Conservation (phyloP, 345 rosid genomes). For the Lagerstroemia speciosa region DNA sequence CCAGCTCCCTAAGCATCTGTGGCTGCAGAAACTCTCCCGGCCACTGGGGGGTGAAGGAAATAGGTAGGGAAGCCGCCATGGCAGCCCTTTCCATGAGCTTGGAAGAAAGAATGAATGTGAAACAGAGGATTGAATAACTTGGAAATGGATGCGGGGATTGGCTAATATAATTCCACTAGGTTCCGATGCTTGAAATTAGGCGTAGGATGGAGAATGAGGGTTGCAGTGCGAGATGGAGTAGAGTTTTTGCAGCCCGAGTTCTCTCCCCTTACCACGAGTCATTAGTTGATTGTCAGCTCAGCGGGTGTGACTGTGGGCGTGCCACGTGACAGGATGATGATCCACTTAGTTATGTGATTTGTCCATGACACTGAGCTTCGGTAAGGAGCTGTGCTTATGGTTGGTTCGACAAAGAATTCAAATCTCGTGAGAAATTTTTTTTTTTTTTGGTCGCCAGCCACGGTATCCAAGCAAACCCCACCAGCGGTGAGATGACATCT, state of each 20-base stretch:
- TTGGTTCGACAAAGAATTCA: too few relatives aligned
- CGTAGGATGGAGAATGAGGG: background rate
- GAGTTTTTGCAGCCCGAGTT: slow-evolving; percentile 1
- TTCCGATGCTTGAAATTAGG: background rate
- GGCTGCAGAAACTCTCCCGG: slow-evolving; percentile 12
- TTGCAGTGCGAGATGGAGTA: background rate
- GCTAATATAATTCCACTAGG: background rate
- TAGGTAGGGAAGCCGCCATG: slow-evolving; percentile 1
- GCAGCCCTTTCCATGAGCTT: background rate
- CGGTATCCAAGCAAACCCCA: too few relatives aligned
- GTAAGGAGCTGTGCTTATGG: too few relatives aligned
- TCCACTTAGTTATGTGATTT: background rate
- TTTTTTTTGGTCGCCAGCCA: too few relatives aligned
- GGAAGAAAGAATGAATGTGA: background rate
- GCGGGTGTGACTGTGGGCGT: background rate
- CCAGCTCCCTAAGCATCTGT: slow-evolving; percentile 16
- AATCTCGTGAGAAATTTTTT: too few relatives aligned
- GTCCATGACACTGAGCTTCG: background rate
- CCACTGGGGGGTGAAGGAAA: slow-evolving; percentile 9
- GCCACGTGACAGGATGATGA: slow-evolving; percentile 6
- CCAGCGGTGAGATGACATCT: too few relatives aligned
- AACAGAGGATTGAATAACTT: background rate
- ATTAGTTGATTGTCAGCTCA: background rate
- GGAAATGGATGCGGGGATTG: background rate
- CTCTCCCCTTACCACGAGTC: too few relatives aligned